Conservation (phyloP, 2,329 filamentous ascomycete genomes). For the Atkinsonella texensis region DNA sequence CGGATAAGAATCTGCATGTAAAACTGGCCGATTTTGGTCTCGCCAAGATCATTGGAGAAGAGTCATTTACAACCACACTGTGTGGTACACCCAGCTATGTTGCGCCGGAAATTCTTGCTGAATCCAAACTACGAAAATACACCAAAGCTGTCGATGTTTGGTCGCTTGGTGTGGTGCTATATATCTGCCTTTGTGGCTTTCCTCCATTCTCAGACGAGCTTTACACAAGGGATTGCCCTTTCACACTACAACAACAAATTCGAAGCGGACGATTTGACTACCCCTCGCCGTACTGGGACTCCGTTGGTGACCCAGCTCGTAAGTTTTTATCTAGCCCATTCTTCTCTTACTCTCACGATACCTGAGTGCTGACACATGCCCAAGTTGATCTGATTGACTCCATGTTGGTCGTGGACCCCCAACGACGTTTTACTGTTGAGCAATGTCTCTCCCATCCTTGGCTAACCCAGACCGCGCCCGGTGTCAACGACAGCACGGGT, state of each 20-base stretch:
- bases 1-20: constrained; percentile 72
- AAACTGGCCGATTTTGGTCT: constrained; percentile 95
- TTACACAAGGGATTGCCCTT: constrained; percentile 69
- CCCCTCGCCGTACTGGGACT: constrained; percentile 80
- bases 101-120: constrained; percentile 85
- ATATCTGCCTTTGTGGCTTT: constrained; percentile 94
- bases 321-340: constrained; percentile 18
- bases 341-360: neutral
- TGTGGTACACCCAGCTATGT: constrained; percentile 97
- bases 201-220: constrained; percentile 96
- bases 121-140: constrained; percentile 72
- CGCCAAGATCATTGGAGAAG: constrained; percentile 96
- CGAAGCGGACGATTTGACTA: constrained; percentile 84
- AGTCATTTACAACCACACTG: constrained; percentile 92
- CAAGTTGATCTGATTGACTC: constrained; percentile 75
- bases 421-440: constrained; percentile 76
- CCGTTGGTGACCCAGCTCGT: constrained; percentile 54
- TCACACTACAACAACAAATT: constrained; percentile 79
- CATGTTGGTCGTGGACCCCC: constrained; percentile 84
- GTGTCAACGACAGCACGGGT: constrained; percentile 75
- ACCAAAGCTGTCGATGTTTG: constrained; percentile 92
- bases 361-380: neutral
- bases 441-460: constrained; percentile 87
- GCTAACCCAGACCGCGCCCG: constrained; percentile 53
- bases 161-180: constrained; percentile 95